Evolutionary conservation across 192 early-diverging fungal species (phyloP), one percentile per base, ranked within the genome.

Genomic region (Mortierella alpina): DNA sequence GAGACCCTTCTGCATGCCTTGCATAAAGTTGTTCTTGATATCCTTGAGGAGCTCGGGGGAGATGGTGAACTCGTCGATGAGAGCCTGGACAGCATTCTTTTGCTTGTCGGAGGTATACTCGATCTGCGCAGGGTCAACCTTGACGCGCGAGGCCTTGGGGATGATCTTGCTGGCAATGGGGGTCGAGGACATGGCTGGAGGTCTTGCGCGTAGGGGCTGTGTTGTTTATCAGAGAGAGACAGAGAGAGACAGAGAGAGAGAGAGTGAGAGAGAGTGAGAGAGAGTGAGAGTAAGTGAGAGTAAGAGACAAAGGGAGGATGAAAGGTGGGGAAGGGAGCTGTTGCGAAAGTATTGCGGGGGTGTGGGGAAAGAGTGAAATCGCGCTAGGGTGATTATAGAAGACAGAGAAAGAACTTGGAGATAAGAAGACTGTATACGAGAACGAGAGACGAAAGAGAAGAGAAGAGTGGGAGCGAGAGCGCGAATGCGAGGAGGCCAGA

Each of bases 1-100:
- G 15, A 94, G 85, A 22, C 93, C 93, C 45, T 89, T 89, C 15
- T 75, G 60, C 91, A 94, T 92, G 64, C 89, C 88, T 56, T 77
- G 49, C 63, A 88, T 83, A 75, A 93, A 88, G 64, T 89, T 89
- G 39, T 81, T 54, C 66, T 87, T 85, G 83, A 93, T 90, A 52
- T 83, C 72, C 50, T 83, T 68, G 11, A 93, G 79, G 52, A 87
- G 83, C 53, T 90, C 85, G 41, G 89, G 71, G 8, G 86, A 74
- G 20, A 91, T 74, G 0, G 84, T 87, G 80, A 93, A 90, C 68
- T 87, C 82, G 39, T 75, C 56, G 9, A 85, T 73, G 64, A 92
- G 78, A 52, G 75, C 68, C 6, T 72, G 50, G 59, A 93, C 82
- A 52, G 84, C 86, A 22, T 59, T 82, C 72, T 89, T 70, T 47